A percentile compares a stretch with the other conserved stretches of the same genome.
phyloP scores from a whole-genome alignment of 352 stramenopile species.

The Globisporangium perplexum region DNA sequence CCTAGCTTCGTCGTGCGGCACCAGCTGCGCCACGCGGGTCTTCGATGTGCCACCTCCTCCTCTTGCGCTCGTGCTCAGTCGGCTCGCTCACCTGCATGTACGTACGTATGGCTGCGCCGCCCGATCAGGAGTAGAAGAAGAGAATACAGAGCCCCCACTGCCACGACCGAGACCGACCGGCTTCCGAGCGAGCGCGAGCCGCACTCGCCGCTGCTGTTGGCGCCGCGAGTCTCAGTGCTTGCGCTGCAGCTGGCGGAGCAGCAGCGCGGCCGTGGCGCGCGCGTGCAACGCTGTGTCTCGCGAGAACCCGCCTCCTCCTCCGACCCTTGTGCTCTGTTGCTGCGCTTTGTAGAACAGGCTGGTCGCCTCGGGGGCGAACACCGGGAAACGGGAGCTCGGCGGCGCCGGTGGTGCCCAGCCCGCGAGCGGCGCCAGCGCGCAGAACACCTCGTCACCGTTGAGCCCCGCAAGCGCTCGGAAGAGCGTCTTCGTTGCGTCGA shows the following conservation, averaged over 20 bases:
- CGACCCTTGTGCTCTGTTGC: neutral
- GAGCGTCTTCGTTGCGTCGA: conserved; percentile 30
- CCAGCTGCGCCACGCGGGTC: neutral
- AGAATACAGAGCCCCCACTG: neutral
- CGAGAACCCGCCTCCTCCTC: neutral
- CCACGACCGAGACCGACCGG: neutral
- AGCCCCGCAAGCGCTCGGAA: conserved; percentile 39
- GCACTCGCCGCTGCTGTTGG: neutral
- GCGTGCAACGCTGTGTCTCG: neutral
- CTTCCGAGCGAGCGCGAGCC: neutral
- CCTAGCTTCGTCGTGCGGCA: neutral
- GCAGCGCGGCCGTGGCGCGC: neutral
- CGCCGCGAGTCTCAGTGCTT: conserved; percentile 1
- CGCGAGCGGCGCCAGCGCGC: conserved; percentile 34
- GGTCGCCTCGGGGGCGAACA: conserved; percentile 22
- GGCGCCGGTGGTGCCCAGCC: conserved; percentile 47
- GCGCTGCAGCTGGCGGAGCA: conserved; percentile 11
- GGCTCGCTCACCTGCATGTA: neutral
- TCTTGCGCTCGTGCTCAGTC: neutral
- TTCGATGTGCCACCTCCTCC: neutral
- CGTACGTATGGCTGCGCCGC: neutral
- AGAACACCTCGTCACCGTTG: conserved; percentile 77
- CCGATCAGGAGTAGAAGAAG: neutral
- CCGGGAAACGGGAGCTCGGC: conserved; percentile 33
- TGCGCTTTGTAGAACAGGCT: conserved; percentile 24